Evolutionary conservation across 495 filamentous ascomycete species (phyloP), one percentile per base, ranked within the genome.

Genomic region (Penicillium pancosmium): DNA sequence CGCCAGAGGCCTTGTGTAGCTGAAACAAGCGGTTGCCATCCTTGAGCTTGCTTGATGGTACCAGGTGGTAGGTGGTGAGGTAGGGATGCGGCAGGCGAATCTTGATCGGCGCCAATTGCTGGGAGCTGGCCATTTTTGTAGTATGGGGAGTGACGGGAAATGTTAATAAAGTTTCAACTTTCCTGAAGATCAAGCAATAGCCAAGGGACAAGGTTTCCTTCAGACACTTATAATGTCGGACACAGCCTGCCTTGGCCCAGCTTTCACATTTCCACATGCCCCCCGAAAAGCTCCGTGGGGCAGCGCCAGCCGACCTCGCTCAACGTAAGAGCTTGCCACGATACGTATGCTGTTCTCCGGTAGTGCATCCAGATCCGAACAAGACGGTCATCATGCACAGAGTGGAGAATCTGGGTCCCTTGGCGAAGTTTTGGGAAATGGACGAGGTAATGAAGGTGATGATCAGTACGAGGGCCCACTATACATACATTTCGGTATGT

Each of bases 51-150:
- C 50, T 31, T 4, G 60, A 58, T 13, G 56, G 50, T 3, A 35
- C 44, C 36, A 64, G 21, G 11, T 60, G 25, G 50, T 64, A 64
- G 16, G 62, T 57, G 1, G 62, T 64, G 31, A 60, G 19, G 23
- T 57, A 64, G 18, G 62, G 57, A 57, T 64, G 54, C 11, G 62
- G 62, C 25, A 64, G 13, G 13, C 57, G 62, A 35, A 64, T 47
- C 54, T 59, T 59, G 25, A 47, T 43, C 5, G 52, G 52, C 33
- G 15, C 52, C 52, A 59, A 53, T 49, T 44, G 48, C n/a, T 59
- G 51, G 27, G 21, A 27, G 46, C 11, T 48, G 21, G 46, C 19
- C 46, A 48, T 48, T 48, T 13, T 13, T 48, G 18, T 8, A 13
- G 4, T 8, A 5, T 6, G 23, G 46, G 46, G 21, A 1, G 41